A percentile compares a stretch with the other conserved stretches of the same genome.
phyloP scores from a whole-genome alignment of 177 flowering plant genomes.

The Tripterygium wilfordii region DNA sequence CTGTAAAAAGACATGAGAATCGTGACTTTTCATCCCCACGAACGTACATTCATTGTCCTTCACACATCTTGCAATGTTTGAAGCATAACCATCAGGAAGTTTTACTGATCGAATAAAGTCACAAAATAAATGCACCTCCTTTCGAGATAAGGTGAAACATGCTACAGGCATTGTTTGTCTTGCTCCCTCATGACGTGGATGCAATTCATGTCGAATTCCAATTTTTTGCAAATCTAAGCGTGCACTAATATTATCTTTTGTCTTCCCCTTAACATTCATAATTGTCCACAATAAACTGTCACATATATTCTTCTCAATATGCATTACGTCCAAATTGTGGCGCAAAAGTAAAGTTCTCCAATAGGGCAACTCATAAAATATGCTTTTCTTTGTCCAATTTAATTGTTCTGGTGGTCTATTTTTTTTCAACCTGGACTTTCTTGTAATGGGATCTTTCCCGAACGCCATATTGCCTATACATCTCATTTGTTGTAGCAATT shows the following conservation, averaged over 20 bases:
- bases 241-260: constrained; percentile 9
- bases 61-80: constrained; percentile 17
- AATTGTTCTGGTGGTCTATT: background rate
- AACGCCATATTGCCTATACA: no score
- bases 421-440: background rate
- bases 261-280: constrained; percentile 3
- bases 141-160: background rate
- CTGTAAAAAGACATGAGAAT: constrained; percentile 21
- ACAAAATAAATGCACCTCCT: background rate
- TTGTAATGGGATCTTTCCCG: background rate
- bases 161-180: background rate
- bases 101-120: constrained; percentile 2
- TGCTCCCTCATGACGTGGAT: background rate
- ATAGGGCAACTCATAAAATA: constrained; percentile 5
- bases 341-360: background rate
- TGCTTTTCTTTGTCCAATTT: constrained; percentile 6
- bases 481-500: no score
- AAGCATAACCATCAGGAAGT: constrained; percentile 13
- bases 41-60: constrained; percentile 4
- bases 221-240: constrained; percentile 7
- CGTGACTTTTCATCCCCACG: constrained; percentile 9
- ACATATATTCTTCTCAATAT: constrained; percentile 13
- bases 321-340: constrained; percentile 16
- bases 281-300: constrained; percentile 6
- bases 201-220: constrained; percentile 3